These are phyloP conservation scores for Casuarina equisetifolia DNA, from an alignment of 306 rosid species.

Conservation along the genomic window DNA sequence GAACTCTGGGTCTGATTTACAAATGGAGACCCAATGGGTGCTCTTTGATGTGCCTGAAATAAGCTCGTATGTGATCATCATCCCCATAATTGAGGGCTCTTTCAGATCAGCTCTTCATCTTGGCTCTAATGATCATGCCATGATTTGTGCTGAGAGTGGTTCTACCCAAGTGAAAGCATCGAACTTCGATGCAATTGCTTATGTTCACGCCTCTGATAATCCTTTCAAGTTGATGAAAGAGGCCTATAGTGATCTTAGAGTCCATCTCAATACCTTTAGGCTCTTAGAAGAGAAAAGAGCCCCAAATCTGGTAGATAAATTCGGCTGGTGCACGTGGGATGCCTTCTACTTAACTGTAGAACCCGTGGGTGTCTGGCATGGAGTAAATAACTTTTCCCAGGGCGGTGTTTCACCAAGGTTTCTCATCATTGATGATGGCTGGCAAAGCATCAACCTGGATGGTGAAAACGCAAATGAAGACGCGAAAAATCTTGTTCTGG, in stretches of 20 bases:
- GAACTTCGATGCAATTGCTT: conserved; percentile 51
- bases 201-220: conserved; percentile 65
- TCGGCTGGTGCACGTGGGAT: conserved; percentile 99
- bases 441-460: conserved; percentile 82
- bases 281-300: conserved; percentile 75
- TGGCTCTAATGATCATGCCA: conserved; percentile 59
- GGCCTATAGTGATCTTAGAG: conserved; percentile 71
- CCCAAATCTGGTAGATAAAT: conserved; percentile 59
- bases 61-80: conserved; percentile 56
- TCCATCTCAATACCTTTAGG: conserved; percentile 61
- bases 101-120: conserved; percentile 77
- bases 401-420: conserved; percentile 70
- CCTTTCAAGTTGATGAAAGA: conserved; percentile 78
- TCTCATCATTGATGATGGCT: conserved; percentile 79
- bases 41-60: conserved; percentile 67
- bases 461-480: conserved; percentile 56
- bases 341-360: conserved; percentile 73
- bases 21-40: conserved; percentile 87
- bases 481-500: conserved; percentile 54
- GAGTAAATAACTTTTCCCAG: conserved; percentile 56
- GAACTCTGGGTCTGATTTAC: conserved; percentile 76
- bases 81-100: conserved; percentile 61
- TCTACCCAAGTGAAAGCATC: conserved; percentile 54
- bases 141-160: conserved; percentile 79
- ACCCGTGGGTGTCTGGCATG: conserved; percentile 65